Base-by-base conservation (phyloP, 179 eudicot genomes). In the Spinacia oleracea region DNA sequence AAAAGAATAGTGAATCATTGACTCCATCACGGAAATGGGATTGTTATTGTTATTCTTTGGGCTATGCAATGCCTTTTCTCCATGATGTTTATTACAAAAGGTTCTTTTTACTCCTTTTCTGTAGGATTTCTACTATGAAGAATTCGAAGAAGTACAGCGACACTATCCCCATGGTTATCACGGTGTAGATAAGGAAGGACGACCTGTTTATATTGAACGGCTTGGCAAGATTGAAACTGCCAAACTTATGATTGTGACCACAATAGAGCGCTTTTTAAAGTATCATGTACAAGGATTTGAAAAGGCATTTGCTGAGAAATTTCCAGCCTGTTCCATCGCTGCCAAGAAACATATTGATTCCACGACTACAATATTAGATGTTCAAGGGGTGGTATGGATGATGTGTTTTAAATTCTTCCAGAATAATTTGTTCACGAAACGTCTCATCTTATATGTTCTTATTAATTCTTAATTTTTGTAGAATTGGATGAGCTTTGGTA, bases 161-260 rank as follows among this genome's bases (percentile, higher is more conserved):
- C 84, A 89, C 81, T 96, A 96, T 86, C 99, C 99, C 75, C 99
- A 96, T 85, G 98, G 98, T 67, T 96, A 89, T 86, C 99, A 96
- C 85, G 99, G 98, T 59, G 91, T 93, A 78, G 99, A 96, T 85
- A 93, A 83, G 89, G 91, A 81, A 64, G 99, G 98, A 64, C 87
- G 93, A 40, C 99, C 99, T 60, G 87, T 96, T 73, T 96, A 96
- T 83, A 91, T 96, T 66, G 99, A 96, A 83, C 89, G 91, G 70
- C 92, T 96, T 55, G 99, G 99, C 35, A 89, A 89, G 88, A 83
- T 90, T 86, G 98, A 96, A 69, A 91, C 97, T 46, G 83, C 79
- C 86, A 91, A 89, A 87, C 97, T 96, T 72, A 93, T 93, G 99
- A 88, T 78, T 79, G 97, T 90, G 66, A 96, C 99, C 67, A 86